phyloP scores from a whole-genome alignment of 176 grass and related monocot genomes.

The Eragrostis nindensis region DNA sequence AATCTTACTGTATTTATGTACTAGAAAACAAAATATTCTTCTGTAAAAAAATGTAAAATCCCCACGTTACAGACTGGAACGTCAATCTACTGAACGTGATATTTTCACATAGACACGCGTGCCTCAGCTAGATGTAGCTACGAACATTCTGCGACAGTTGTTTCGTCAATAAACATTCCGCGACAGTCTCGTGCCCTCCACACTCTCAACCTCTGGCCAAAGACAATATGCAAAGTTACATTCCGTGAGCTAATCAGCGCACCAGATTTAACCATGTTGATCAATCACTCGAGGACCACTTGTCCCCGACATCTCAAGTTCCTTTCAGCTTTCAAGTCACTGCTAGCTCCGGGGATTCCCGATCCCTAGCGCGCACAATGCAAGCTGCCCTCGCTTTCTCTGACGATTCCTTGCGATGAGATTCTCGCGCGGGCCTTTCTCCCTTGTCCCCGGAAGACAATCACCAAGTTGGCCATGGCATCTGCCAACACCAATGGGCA shows the following conservation, averaged over 20 bases:
- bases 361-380: not conserved
- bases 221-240: not conserved
- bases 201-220: not conserved
- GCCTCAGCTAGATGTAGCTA: not conserved
- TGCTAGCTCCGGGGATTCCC: not conserved
- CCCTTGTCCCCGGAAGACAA: constrained; percentile 42
- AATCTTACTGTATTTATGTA: not conserved
- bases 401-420: constrained; percentile 30
- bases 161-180: too few species aligned
- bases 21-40: not conserved
- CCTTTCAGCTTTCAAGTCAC: constrained; percentile 25
- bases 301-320: not conserved
- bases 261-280: not conserved
- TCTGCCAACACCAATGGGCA: not conserved
- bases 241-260: not conserved
- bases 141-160: not conserved
- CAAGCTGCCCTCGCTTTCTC: not conserved
- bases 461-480: constrained; percentile 30
- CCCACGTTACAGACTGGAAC: not conserved
- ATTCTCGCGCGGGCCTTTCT: constrained; percentile 21
- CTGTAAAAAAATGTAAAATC: not conserved
- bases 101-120: not conserved
- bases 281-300: not conserved
- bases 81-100: not conserved
- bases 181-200: too few species aligned